Percentiles rank a stretch among this genome's conserved stretches.
Conservation (phyloP, 129 eudicot genomes). For the Erigeron canadensis region DNA sequence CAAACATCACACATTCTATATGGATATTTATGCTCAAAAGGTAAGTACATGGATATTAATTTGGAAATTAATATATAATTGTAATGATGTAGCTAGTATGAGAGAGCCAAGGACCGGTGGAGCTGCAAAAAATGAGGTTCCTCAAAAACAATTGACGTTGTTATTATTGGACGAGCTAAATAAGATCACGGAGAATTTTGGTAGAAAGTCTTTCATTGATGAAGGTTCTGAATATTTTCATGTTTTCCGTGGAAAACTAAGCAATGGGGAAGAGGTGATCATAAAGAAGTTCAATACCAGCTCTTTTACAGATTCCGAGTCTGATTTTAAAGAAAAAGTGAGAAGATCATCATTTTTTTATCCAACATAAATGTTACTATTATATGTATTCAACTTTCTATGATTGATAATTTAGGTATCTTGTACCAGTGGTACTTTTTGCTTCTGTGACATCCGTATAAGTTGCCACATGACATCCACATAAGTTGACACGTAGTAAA, state of each 20-base stretch:
- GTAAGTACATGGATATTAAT: too few relatives aligned
- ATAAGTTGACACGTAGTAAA: too few relatives aligned
- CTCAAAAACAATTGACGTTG: slow-evolving; percentile 49
- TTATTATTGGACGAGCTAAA: slow-evolving; percentile 62
- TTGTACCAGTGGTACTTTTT: too few relatives aligned
- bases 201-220: slow-evolving; percentile 66
- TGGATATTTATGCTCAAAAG: too few relatives aligned
- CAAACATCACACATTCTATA: too few relatives aligned
- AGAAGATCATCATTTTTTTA: neutral
- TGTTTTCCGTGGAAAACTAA: slow-evolving; percentile 60
- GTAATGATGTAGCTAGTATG: slow-evolving; percentile 39
- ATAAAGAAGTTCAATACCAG: slow-evolving; percentile 71
- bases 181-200: slow-evolving; percentile 65
- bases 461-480: too few relatives aligned
- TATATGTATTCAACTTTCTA: too few relatives aligned
- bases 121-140: slow-evolving; percentile 43
- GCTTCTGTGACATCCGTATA: too few relatives aligned
- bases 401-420: too few relatives aligned
- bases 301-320: slow-evolving; percentile 59
- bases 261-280: slow-evolving; percentile 52
- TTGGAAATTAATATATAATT: neutral
- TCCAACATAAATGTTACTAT: too few relatives aligned
- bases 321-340: slow-evolving; percentile 68
- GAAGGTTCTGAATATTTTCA: slow-evolving; percentile 74
- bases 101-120: slow-evolving; percentile 57